Base-by-base conservation (phyloP, 257 asterid genomes). In the Solanum piurae region DNA sequence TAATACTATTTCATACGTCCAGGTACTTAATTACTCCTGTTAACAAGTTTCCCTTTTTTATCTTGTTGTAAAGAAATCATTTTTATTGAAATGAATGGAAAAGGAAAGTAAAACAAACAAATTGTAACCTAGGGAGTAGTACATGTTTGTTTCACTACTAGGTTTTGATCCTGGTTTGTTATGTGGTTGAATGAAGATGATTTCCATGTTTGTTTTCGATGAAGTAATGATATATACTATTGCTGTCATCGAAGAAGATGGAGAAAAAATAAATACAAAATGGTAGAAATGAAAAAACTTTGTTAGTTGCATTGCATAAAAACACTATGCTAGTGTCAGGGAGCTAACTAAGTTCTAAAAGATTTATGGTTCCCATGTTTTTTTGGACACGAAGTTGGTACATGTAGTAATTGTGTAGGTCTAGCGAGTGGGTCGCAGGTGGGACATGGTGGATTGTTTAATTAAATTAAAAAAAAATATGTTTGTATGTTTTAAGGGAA, bases 1-100 rank as follows among this genome's bases (percentile, higher is more conserved):
- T 5, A 97, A 95, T 89, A 97, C 98, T 13, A 91, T 93, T 88
- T 87, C 94, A 29, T 95, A 95, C 87, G 95, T 93, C 77, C 99
- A 97, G 97, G 98, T 95, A 74, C 88, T n/a, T 49, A n/a, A 5
- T 79, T 1, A 42, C 0, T 52, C 8, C 44, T 77, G 62, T 36
- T 73, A 20, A 18, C 2, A 7, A 29, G 20, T 29, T 31, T 27
- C 6, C 37, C 21, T 9, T 12, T n/a, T 29, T 69, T 13, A 29
- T 66, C 34, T 11, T 12, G 34, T 25, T 5, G 73, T 27, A 6
- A 27, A 68, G 11, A 68, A 69, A 13, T 1, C 5, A 69, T 29
- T 69, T 31, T 69, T 69, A 29, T 69, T 69, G 38, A 29, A 27
- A 29, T 4, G 14, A 64, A 64, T 7, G 12, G 11, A 5, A 25